These are phyloP conservation scores for Eutrema heterophyllum DNA, from an alignment of 345 rosid species.

Conservation along the genomic window DNA sequence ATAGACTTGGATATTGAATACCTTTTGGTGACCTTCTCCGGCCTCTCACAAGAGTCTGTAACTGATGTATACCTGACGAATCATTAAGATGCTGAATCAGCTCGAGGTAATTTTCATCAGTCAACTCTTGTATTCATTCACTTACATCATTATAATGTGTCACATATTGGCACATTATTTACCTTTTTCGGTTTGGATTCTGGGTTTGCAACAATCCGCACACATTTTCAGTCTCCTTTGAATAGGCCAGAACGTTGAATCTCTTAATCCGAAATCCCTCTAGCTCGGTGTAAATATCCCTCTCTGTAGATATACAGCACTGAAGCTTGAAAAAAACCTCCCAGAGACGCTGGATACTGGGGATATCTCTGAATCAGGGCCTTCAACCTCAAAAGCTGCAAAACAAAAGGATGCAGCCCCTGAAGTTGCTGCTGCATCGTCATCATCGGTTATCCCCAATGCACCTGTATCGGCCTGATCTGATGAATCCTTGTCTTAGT, in stretches of 20 bases:
- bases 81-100: constrained; percentile 71
- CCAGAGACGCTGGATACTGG: constrained; percentile 81
- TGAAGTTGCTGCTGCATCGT: constrained; percentile 31
- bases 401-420: constrained; percentile 43
- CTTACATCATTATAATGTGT: background rate
- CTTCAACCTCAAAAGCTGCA: constrained; percentile 37
- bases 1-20: constrained; percentile 67
- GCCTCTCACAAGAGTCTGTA: constrained; percentile 74
- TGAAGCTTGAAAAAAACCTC: constrained; percentile 43
- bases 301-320: constrained; percentile 44
- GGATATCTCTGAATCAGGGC: constrained; percentile 46
- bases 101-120: constrained; percentile 53
- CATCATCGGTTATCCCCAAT: constrained; percentile 39
- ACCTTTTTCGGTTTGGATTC: background rate
- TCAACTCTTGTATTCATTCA: background rate
- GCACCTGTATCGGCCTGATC: constrained; percentile 27
- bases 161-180: background rate
- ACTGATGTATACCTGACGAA: constrained; percentile 69
- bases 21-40: constrained; percentile 65
- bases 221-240: background rate
- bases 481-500: background rate
- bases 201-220: background rate
- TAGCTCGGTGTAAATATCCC: background rate
- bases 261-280: too few relatives aligned
- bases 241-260: background rate